Base-by-base conservation (phyloP, 106 monocot genomes). In the Dendrobium huoshanense region DNA sequence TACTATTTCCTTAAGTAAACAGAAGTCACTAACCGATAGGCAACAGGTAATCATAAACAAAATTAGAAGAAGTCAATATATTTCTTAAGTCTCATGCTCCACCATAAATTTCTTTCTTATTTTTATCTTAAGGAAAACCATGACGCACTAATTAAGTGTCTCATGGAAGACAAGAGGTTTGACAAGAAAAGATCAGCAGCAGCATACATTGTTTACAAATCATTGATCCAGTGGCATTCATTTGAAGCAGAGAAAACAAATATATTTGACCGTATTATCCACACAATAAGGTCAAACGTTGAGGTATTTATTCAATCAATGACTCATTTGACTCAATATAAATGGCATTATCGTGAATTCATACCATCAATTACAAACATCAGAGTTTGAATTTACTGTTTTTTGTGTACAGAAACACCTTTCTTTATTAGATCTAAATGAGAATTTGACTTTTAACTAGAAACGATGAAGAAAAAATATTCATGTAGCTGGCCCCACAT, bases 221-320 rank as follows among this genome's bases (percentile, higher is more conserved):
- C 95, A 55, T 79, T 99, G 85, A 81, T 93, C 41, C 92, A 99
- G 43, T 99, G 98, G 98, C 89, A 87, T 77, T 95, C 95, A 55
- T 99, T 99, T 86, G 92, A 99, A 87, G 92, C 95, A 76, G 98
- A 95, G 76, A 99, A 88, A 84, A 99, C 98, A 72, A 95, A 85
- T 73, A 93, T 99, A 84, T 99, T 99, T 78, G 95, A 99, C 77
- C 92, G 93, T 7, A 95, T 99, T 31, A 99, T 95, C 76, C 88
- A 95, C 58, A 90, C 92, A 67, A 95, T 99, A 77, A 89, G 84
- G 79, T 89, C 93, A 85, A 89, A 89, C 18, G 77, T 99, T 83
- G 95, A 95, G 92, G 94, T 92, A 47, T 70, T 37, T 2, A 41
- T 44, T 78, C 74, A 43, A 11, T 15, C 20, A 41, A 41, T 13